Base-by-base conservation (phyloP, 192 early-diverging fungal genomes). In the Coemansia sp. region DNA sequence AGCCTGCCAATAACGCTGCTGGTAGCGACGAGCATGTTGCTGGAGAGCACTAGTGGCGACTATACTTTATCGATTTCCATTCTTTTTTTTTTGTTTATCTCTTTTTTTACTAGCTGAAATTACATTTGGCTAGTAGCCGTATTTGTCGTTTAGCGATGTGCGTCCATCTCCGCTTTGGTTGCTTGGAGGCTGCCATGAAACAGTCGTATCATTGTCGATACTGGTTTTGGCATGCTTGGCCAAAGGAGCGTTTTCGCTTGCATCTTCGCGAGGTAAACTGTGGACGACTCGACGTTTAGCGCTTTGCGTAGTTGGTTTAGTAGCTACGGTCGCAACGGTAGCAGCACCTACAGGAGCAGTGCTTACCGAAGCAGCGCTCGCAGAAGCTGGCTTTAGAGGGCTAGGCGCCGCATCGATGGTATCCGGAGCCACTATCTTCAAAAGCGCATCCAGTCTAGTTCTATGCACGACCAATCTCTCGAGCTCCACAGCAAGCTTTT, bases 391-490 rank as follows among this genome's bases (percentile, higher is more conserved):
- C 54, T 29, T 55, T 55, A 12, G 12, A 5, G 54, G 49, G 9
- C n/a, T 22, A 9, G 49, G 49, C 49, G n/a, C n/a, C 9, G 49
- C 5, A 51, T 38, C 52, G 33, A 31, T 22, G 40, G 55, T 8
- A 52, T 74, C 79, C 13, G 80, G 80, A 16, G 72, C 76, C 36
- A 72, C 73, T 63, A 82, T 61, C 44, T 63, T 67, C 13, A 79
- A 11, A 16, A 84, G 69, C 31, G 64, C 38, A 31, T 66, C 61
- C 2, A 79, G 61, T 16, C 67, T 54, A 6, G 27, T 31, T 34
- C 47, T 62, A 67, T 88, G 87, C 70, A 85, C 85, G 20, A 70
- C 63, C 74, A 93, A 78, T 8, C 52, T 71, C 12, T 75, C 70
- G 11, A 91, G 43, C 49, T 73, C 76, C 16, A 78, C 75, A 22